Evolutionary conservation across 176 grass and related monocot species (phyloP).

Genomic region (Bolboschoenus planiculmis): DNA sequence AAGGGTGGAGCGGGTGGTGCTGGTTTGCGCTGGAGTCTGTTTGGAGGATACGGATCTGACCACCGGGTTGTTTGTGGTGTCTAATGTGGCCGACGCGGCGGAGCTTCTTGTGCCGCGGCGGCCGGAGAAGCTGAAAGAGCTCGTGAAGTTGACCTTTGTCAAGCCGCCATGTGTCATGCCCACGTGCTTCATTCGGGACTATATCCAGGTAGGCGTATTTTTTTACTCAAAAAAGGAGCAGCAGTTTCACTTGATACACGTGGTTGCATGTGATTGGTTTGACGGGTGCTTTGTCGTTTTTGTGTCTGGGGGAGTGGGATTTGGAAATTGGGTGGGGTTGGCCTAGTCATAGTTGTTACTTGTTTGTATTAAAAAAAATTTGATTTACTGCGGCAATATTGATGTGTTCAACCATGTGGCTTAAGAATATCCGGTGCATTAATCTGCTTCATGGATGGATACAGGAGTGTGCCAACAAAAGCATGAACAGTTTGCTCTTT

Average conservation of each 20-base stretch:
- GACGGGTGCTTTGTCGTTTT: background rate
- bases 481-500: background rate
- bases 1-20: slow-evolving; percentile 35
- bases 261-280: background rate
- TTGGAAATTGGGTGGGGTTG: too few species aligned
- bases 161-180: slow-evolving; percentile 68
- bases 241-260: background rate
- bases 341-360: too few species aligned
- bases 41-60: slow-evolving; percentile 81
- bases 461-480: background rate
- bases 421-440: background rate
- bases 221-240: background rate
- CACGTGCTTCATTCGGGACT: slow-evolving; percentile 81
- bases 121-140: slow-evolving; percentile 62
- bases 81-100: slow-evolving; percentile 39
- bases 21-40: slow-evolving; percentile 79
- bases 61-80: slow-evolving; percentile 59
- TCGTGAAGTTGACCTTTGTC: slow-evolving; percentile 73
- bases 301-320: background rate
- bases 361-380: background rate
- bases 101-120: slow-evolving; percentile 60
- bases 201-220: slow-evolving; percentile 48
- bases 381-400: background rate
- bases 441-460: background rate
- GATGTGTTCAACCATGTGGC: background rate